A percentile compares a stretch with the other conserved stretches of the same genome.
Evolutionary conservation across 2,329 filamentous ascomycete species (phyloP).

Genomic region (Penicillium sp.): DNA sequence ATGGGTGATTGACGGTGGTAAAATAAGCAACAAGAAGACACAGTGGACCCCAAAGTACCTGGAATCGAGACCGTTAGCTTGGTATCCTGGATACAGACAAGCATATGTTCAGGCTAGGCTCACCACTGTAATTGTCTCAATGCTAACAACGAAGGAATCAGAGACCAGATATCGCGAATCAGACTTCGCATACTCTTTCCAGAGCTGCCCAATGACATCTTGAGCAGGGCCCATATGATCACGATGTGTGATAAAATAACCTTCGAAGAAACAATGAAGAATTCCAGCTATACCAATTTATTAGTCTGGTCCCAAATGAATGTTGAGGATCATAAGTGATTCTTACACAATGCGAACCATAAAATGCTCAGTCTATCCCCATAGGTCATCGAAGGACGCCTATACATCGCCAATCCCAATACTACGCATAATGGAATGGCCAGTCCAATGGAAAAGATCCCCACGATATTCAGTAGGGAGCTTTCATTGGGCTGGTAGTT

Average conservation of each 20-base stretch:
- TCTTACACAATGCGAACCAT: constrained; percentile 71
- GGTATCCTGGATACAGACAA: not conserved
- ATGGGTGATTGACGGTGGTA: constrained; percentile 51
- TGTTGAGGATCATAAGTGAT: not conserved
- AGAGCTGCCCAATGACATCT: constrained; percentile 75
- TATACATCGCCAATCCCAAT: constrained; percentile 50
- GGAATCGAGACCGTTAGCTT: not conserved
- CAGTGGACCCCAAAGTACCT: constrained; percentile 60
- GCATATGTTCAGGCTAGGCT: constrained; percentile 36
- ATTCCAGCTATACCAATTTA: constrained; percentile 34
- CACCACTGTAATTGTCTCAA: constrained; percentile 78
- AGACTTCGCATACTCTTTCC: constrained; percentile 87
- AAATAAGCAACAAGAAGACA: constrained; percentile 55
- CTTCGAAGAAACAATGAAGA: constrained; percentile 79
- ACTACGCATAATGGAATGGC: constrained; percentile 56
- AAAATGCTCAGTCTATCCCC: constrained; percentile 59
- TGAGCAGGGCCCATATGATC: constrained; percentile 62
- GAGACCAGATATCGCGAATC: constrained; percentile 83
- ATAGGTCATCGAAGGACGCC: constrained; percentile 50
- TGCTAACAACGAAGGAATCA: constrained; percentile 79
- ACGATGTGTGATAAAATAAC: constrained; percentile 74
- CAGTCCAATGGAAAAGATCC: constrained; percentile 56
- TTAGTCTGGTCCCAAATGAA: not conserved
- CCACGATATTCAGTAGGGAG: constrained; percentile 56
- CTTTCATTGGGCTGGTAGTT: constrained; percentile 65